Evolutionary conservation across 441 rosid genomes (phyloP).

Genomic region (Jatropha multifida): DNA sequence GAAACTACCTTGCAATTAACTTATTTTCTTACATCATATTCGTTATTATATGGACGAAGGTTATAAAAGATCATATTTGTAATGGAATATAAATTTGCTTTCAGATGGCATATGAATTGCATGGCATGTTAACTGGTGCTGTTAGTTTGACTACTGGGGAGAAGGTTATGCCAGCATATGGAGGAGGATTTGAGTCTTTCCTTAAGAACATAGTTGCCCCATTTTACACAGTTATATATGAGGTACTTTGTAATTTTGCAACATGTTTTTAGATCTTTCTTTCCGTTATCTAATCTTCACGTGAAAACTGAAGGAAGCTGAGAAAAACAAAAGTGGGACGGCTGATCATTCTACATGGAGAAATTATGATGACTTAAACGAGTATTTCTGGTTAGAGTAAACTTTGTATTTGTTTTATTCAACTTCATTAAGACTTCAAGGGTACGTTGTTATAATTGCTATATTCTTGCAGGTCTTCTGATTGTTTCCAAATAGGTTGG

Average conservation of each 20-base stretch:
- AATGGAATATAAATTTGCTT: constrained; percentile 17
- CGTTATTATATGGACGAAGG: background rate
- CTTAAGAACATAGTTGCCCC: constrained; percentile 80
- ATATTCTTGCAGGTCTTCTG: constrained; percentile 69
- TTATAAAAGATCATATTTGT: background rate
- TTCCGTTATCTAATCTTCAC: constrained; percentile 25
- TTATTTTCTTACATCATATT: background rate
- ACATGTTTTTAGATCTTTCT: constrained; percentile 9
- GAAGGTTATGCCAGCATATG: constrained; percentile 60
- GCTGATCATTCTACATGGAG: constrained; percentile 96
- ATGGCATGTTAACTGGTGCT: constrained; percentile 61
- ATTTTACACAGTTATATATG: constrained; percentile 59
- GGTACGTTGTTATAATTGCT: constrained; percentile 21
- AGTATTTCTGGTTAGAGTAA: constrained; percentile 76
- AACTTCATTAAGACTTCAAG: constrained; percentile 24
- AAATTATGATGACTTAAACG: constrained; percentile 96
- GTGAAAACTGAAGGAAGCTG: constrained; percentile 70
- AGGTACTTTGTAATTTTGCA: constrained; percentile 45
- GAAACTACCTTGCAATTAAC: too few relatives aligned
- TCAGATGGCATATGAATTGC: constrained; percentile 95
- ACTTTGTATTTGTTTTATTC: constrained; percentile 13
- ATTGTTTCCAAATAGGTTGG: constrained; percentile 94
- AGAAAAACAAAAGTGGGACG: constrained; percentile 75
- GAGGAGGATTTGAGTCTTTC: constrained; percentile 72
- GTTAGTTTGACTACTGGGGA: constrained; percentile 61